Evolutionary conservation across 192 early-diverging fungal species (phyloP).

Genomic region (Chytriomyces confervae): DNA sequence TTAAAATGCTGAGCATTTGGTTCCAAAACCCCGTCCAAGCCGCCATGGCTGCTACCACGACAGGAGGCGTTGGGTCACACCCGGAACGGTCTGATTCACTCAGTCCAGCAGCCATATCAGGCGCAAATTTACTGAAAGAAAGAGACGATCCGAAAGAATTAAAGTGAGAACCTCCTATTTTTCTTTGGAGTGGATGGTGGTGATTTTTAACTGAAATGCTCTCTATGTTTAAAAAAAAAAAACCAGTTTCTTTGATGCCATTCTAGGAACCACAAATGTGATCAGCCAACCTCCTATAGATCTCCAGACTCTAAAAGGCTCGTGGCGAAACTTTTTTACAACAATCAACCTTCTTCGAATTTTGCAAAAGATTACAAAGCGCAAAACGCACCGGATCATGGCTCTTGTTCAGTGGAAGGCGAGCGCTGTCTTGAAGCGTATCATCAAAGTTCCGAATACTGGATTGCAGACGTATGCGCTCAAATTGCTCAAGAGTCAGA

Average conservation of each 20-base stretch:
- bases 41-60: constrained; percentile 47
- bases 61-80: too few relatives aligned
- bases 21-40: constrained; percentile 63
- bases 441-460: constrained; percentile 74
- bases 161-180: constrained; percentile 32
- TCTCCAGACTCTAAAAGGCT: neutral
- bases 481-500: constrained; percentile 81
- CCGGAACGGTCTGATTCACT: too few relatives aligned
- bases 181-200: too few relatives aligned
- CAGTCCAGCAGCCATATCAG: too few relatives aligned
- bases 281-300: neutral
- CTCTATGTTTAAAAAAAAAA: too few relatives aligned
- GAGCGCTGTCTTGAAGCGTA: constrained; percentile 76
- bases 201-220: too few relatives aligned
- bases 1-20: constrained; percentile 79
- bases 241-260: neutral
- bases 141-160: constrained; percentile 47
- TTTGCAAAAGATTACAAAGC: constrained; percentile 80
- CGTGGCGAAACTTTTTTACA: constrained; percentile 51
- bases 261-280: neutral
- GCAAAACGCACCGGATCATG: constrained; percentile 75
- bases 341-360: constrained; percentile 77
- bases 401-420: constrained; percentile 86
- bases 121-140: constrained; percentile 38
- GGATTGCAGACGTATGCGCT: constrained; percentile 74